Evolutionary conservation across 441 rosid species (phyloP).

Genomic region (Rhodomyrtus psidioides): DNA sequence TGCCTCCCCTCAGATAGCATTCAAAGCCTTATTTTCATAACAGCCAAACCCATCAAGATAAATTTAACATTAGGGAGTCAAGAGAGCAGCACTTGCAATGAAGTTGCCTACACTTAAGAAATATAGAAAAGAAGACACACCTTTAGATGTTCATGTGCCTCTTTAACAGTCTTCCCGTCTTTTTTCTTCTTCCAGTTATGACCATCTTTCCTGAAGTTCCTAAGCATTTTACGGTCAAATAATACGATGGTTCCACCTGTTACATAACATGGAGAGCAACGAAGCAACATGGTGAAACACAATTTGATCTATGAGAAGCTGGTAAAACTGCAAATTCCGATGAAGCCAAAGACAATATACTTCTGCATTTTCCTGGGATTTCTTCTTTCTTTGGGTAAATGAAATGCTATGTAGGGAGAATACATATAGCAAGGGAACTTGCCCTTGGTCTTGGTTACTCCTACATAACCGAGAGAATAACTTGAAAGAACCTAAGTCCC

Average conservation of each 20-base stretch:
- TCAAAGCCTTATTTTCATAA: not conserved
- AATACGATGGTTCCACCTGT: slow-evolving; percentile 76
- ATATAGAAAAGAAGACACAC: slow-evolving; percentile 32
- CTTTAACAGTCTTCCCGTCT: slow-evolving; percentile 96
- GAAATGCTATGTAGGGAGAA: not conserved
- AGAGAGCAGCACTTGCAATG: not conserved
- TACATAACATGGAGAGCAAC: slow-evolving; percentile 12
- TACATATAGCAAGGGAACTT: not conserved
- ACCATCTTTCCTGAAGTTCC: slow-evolving; percentile 96
- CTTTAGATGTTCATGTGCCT: slow-evolving; percentile 98
- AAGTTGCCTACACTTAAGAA: not conserved
- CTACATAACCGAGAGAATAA: not conserved
- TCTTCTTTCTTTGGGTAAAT: not conserved
- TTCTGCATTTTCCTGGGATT: not conserved
- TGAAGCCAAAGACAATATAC: not conserved
- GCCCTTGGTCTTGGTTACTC: not conserved
- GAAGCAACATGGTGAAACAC: not conserved
- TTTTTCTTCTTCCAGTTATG: slow-evolving; percentile 98
- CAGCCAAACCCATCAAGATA: not conserved
- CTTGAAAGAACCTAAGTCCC: not conserved
- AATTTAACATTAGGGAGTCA: not conserved
- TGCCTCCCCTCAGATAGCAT: not conserved
- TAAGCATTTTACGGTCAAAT: slow-evolving; percentile 92
- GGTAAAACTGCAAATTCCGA: not conserved
- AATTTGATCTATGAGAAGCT: not conserved